Percentiles rank a stretch among this genome's conserved stretches.
Evolutionary conservation across 2,329 filamentous ascomycete species (phyloP).

Genomic region (Fusarium tjaetaba): DNA sequence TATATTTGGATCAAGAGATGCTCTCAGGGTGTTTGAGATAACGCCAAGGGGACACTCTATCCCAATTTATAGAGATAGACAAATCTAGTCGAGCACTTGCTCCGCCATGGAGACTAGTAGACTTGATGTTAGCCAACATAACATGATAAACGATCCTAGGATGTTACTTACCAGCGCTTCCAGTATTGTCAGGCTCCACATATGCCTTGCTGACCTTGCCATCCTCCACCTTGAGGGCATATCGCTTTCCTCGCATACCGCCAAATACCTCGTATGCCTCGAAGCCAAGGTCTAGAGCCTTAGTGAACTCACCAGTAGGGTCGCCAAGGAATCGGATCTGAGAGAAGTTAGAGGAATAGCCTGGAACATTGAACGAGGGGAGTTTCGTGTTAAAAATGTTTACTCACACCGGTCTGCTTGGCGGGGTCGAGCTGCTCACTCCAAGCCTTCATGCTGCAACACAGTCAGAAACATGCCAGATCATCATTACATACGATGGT

Average conservation of each 20-base stretch:
- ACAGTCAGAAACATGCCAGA: conserved; percentile 5
- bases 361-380: background rate
- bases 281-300: conserved; percentile 84
- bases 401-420: conserved; percentile 77
- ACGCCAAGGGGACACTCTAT: background rate
- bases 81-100: conserved; percentile 32
- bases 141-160: background rate
- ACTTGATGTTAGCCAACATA: background rate
- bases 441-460: conserved; percentile 87
- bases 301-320: conserved; percentile 80
- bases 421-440: conserved; percentile 78
- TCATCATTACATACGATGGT: background rate
- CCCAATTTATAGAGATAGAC: background rate
- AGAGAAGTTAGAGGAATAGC: background rate
- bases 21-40: background rate
- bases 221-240: conserved; percentile 83
- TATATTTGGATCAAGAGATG: background rate
- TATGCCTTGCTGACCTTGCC: conserved; percentile 85
- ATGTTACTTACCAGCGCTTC: conserved; percentile 73
- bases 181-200: conserved; percentile 90
- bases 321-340: conserved; percentile 92
- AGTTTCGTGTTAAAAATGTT: background rate
- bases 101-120: conserved; percentile 40
- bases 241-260: conserved; percentile 84
- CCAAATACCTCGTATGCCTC: conserved; percentile 82